phyloP scores from a whole-genome alignment of 345 rosid genomes.

The Pseudoturritis turrita region DNA sequence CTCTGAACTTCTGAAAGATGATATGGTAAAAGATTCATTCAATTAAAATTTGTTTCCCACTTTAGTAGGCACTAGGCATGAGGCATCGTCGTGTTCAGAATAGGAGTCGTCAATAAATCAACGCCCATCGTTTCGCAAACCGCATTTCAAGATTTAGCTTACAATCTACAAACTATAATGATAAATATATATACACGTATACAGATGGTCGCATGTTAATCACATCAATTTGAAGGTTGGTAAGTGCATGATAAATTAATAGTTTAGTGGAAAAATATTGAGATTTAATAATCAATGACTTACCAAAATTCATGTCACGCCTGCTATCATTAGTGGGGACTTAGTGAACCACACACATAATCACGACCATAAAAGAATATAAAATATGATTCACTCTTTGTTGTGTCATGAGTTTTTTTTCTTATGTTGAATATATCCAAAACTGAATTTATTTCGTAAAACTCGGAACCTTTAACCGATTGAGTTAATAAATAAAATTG shows the following conservation, averaged over 20 bases:
- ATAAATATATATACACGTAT: not conserved
- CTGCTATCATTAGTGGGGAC: slow-evolving; percentile 28
- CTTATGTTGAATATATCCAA: not conserved
- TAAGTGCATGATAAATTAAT: not conserved
- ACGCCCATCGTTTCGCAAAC: not conserved
- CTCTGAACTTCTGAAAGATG: not conserved
- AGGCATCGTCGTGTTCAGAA: not conserved
- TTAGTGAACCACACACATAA: slow-evolving; percentile 18
- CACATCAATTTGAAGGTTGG: not conserved
- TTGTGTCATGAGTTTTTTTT: not conserved
- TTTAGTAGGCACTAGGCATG: too few species aligned
- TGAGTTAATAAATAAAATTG: not conserved
- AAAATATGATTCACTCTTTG: not conserved
- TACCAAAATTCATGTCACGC: slow-evolving; percentile 22
- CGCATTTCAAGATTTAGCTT: not conserved
- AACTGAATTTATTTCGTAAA: not conserved
- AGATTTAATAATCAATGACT: not conserved
- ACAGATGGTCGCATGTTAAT: not conserved
- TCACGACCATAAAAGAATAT: slow-evolving; percentile 9
- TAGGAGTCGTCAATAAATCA: not conserved
- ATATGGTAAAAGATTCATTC: not conserved
- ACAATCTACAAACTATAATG: not conserved
- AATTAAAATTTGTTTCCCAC: not conserved
- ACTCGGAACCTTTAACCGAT: not conserved
- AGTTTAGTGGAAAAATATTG: slow-evolving; percentile 1